Evolutionary conservation across 352 stramenopile species (phyloP).

Genomic region (Globisporangium heterothallicum): DNA sequence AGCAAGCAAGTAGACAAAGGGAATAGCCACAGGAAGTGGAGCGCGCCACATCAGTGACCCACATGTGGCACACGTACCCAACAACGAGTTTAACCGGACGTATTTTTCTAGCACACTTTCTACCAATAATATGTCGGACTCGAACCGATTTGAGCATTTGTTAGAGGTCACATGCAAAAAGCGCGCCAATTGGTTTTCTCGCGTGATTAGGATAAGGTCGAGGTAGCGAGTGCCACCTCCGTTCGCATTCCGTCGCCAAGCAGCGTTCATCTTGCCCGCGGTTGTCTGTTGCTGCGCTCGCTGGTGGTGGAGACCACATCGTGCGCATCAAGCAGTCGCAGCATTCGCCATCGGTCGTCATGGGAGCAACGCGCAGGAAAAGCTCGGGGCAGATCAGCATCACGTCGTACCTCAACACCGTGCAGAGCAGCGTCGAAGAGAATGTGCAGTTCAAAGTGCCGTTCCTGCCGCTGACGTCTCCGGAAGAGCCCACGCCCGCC

Average conservation of each 20-base stretch:
- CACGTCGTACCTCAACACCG: constrained; percentile 42
- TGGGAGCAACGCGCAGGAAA: constrained; percentile 7
- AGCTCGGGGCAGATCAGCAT: constrained; percentile 45
- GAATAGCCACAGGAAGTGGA: constrained; percentile 7
- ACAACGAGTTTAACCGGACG: no score
- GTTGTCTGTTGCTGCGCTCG: neutral
- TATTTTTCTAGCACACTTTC: no score
- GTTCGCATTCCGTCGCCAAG: no score
- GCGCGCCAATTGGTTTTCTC: neutral
- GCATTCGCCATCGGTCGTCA: neutral
- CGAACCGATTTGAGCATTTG: no score
- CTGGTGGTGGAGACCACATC: neutral
- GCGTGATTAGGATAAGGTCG: neutral
- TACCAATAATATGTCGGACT: no score
- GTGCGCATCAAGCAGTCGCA: no score
- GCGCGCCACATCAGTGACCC: neutral
- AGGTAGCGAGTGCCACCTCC: no score
- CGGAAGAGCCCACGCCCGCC: constrained; percentile 49
- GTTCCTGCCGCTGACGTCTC: constrained; percentile 71
- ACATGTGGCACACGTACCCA: no score
- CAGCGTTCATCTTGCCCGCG: no score
- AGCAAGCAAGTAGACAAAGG: no score
- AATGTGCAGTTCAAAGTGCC: constrained; percentile 80
- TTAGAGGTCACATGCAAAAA: no score
- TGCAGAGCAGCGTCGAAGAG: constrained; percentile 27